These are phyloP conservation scores for Rhododendron simsii DNA, from an alignment of 148 eudicot genomes.

Conservation along the genomic window DNA sequence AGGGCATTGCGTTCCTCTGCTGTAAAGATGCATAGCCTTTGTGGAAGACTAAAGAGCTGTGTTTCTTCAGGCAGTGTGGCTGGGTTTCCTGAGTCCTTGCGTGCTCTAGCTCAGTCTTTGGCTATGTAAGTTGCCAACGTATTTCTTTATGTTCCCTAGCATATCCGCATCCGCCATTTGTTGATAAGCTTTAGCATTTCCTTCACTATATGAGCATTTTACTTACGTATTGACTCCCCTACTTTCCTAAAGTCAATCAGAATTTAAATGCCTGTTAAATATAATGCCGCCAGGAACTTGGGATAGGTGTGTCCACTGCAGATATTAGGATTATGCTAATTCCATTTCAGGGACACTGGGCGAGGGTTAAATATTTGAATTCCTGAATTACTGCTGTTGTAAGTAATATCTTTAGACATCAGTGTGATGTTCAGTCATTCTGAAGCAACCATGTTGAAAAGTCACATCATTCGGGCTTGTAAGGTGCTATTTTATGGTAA, in stretches of 20 bases:
- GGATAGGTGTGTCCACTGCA: background rate
- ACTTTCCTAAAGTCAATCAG: background rate
- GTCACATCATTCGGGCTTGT: background rate
- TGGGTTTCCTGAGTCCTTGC: slow-evolving; percentile 70
- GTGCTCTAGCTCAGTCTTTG: slow-evolving; percentile 75
- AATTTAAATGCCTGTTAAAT: background rate
- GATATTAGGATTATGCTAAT: background rate
- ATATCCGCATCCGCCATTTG: background rate
- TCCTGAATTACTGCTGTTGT: background rate
- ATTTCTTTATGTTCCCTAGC: background rate
- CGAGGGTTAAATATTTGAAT: background rate
- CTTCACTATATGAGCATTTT: background rate
- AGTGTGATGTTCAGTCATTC: background rate
- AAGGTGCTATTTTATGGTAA: background rate
- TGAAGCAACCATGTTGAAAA: background rate
- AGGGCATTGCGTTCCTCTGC: slow-evolving; percentile 73
- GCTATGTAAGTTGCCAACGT: slow-evolving; percentile 46
- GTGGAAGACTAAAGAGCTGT: slow-evolving; percentile 69
- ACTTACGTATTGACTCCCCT: background rate
- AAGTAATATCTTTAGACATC: background rate
- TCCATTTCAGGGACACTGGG: background rate
- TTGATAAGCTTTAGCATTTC: background rate
- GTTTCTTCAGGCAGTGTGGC: slow-evolving; percentile 65
- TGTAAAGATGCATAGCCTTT: slow-evolving; percentile 78
- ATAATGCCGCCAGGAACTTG: background rate